These are phyloP conservation scores for Fusarium metavorans DNA, from an alignment of 2,329 filamentous ascomycete genomes.

Conservation along the genomic window DNA sequence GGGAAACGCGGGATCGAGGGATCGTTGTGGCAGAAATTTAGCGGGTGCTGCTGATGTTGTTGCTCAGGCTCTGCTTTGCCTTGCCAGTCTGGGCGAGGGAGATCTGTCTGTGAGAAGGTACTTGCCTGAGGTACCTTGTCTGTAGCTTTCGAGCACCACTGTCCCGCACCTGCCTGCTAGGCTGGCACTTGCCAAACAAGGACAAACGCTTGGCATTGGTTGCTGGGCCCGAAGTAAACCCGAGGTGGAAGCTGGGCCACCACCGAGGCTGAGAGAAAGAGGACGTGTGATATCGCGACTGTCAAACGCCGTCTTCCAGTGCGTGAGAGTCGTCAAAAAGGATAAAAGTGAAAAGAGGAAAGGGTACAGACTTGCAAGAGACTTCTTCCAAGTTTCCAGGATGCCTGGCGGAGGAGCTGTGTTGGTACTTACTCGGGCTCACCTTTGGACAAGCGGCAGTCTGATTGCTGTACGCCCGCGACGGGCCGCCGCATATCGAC, in stretches of 20 bases:
- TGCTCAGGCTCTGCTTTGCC: conserved; percentile 36
- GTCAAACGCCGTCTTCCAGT: conserved; percentile 10
- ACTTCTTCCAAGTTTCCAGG: conserved; percentile 38
- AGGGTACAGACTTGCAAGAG: conserved; percentile 12
- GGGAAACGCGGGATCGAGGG: conserved; percentile 43
- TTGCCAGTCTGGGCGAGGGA: conserved; percentile 22
- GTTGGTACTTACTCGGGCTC: conserved; percentile 35
- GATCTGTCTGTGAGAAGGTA: conserved; percentile 33
- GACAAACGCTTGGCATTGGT: conserved; percentile 25
- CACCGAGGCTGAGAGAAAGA: conserved; percentile 33
- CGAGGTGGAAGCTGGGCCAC: conserved; percentile 38
- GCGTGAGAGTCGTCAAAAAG: background rate
- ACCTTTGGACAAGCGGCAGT: conserved; percentile 15
- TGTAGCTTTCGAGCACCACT: background rate
- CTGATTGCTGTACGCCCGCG: conserved; percentile 32
- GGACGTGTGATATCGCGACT: conserved; percentile 21
- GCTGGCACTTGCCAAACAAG: conserved; percentile 1
- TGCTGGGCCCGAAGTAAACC: conserved; percentile 42
- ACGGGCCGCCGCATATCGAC: conserved; percentile 33
- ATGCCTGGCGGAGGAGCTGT: conserved; percentile 25
- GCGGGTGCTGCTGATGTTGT: conserved; percentile 47
- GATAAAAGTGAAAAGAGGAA: background rate
- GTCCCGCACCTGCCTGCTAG: background rate
- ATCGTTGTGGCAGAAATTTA: conserved; percentile 48
- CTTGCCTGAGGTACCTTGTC: conserved; percentile 31